These are phyloP conservation scores for Aspergillus heteromorphus DNA, from an alignment of 495 filamentous ascomycete species.

Conservation along the genomic window DNA sequence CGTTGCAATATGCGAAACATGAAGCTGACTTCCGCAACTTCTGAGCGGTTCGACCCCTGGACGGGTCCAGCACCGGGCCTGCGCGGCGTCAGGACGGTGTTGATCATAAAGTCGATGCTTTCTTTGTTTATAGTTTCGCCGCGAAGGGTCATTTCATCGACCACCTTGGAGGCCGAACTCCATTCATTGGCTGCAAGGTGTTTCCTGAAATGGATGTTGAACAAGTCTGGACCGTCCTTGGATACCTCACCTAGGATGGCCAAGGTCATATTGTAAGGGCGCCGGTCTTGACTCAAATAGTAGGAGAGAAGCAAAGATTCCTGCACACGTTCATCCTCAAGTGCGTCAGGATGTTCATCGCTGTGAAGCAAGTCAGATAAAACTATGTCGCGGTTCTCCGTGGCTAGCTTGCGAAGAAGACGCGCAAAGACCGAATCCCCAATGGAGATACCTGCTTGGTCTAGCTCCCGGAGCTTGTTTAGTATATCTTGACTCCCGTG, in stretches of 20 bases:
- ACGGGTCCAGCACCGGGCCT: constrained; percentile 22
- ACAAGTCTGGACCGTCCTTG: constrained; percentile 22
- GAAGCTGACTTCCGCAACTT: constrained; percentile 27
- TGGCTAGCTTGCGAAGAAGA: constrained; percentile 53
- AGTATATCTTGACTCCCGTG: constrained; percentile 47
- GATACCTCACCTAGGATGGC: constrained; percentile 39
- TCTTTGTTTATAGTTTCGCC: constrained; percentile 20
- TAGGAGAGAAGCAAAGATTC: constrained; percentile 49
- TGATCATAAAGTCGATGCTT: constrained; percentile 35
- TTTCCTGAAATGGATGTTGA: constrained; percentile 42
- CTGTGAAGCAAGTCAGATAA: constrained; percentile 56
- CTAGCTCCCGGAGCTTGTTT: constrained; percentile 50
- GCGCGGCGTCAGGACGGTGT: constrained; percentile 29
- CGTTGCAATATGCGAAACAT: constrained; percentile 32
- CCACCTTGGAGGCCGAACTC: constrained; percentile 27
- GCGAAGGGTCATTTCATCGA: constrained; percentile 31
- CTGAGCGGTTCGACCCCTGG: constrained; percentile 9
- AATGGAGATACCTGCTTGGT: constrained; percentile 52
- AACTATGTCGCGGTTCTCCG: constrained; percentile 47
- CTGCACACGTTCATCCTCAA: constrained; percentile 59
- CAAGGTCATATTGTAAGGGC: constrained; percentile 49
- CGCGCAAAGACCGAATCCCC: constrained; percentile 53
- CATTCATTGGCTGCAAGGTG: constrained; percentile 33
- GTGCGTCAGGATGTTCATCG: constrained; percentile 71
- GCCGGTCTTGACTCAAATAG: constrained; percentile 44